Conservation (phyloP, 371 early-diverging fungal genomes). For the Encephalitozoon hellem region DNA sequence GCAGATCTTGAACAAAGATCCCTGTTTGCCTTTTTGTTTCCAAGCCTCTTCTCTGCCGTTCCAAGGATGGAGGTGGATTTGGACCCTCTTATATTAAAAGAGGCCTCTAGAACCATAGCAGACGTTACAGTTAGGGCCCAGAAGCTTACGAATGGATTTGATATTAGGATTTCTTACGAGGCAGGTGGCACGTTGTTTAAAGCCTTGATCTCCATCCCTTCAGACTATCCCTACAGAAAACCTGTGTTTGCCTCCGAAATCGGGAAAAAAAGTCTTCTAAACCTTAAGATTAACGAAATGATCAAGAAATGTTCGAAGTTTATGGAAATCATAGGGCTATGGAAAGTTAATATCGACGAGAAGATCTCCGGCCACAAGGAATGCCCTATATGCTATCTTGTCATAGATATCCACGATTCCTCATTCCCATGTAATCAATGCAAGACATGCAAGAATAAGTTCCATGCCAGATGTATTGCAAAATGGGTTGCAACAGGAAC, state of each 20-base stretch:
- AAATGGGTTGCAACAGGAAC: constrained; percentile 47
- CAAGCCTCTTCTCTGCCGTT: not conserved
- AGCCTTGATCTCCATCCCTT: not conserved
- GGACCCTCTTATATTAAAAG: not conserved
- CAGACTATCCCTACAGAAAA: constrained; percentile 20
- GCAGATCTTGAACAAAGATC: not conserved
- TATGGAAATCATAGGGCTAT: constrained; percentile 49
- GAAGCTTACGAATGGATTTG: not conserved
- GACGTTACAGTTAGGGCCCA: not conserved
- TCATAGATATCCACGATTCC: constrained; percentile 47
- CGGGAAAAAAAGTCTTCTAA: constrained; percentile 11
- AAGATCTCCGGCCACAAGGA: constrained; percentile 44
- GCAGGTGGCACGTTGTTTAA: not conserved
- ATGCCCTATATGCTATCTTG: constrained; percentile 59
- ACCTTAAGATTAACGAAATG: constrained; percentile 41
- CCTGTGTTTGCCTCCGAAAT: constrained; percentile 24
- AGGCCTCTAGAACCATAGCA: not conserved
- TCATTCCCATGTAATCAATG: constrained; percentile 50
- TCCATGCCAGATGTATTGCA: constrained; percentile 50
- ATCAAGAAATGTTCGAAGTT: constrained; percentile 48
- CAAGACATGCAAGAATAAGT: constrained; percentile 51
- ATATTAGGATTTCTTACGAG: not conserved
- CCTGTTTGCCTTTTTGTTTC: constrained; percentile 1
- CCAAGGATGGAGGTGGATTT: not conserved
- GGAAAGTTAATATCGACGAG: constrained; percentile 53